Conservation (phyloP, 345 rosid species). For the Gossypium arboreum region DNA sequence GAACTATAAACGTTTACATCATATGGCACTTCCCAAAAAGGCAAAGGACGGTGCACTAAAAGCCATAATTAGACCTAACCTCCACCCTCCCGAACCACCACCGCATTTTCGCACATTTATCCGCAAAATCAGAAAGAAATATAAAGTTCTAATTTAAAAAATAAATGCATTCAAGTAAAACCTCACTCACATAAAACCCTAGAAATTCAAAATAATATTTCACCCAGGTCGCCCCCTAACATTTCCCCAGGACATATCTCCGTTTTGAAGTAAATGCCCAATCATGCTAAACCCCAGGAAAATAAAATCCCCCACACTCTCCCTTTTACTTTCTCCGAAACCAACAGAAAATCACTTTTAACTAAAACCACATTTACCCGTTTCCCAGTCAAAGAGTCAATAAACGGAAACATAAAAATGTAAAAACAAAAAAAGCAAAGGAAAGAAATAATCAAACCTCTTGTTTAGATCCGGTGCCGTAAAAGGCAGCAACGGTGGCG, state of each 20-base stretch:
- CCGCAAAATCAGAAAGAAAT: background rate
- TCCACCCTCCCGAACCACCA: background rate
- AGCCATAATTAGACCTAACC: background rate
- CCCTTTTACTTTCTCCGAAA: background rate
- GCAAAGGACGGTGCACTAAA: background rate
- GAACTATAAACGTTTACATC: background rate
- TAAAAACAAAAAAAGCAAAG: background rate
- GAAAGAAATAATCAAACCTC: conserved; percentile 48
- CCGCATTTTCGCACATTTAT: background rate
- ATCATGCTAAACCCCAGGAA: conserved; percentile 20
- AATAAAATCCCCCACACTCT: background rate
- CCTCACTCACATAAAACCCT: conserved; percentile 8
- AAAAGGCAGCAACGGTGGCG: conserved; percentile 97
- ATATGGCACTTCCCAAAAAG: background rate
- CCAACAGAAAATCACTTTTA: background rate
- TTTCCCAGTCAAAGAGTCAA: conserved; percentile 1
- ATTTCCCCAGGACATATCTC: background rate
- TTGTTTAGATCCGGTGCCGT: conserved; percentile 99
- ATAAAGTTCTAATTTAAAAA: background rate
- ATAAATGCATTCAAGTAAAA: background rate
- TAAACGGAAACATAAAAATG: background rate
- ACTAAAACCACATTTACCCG: background rate
- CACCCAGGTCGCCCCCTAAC: background rate
- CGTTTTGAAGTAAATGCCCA: background rate
- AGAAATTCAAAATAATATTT: background rate